Evolutionary conservation across 768 basidiomycete genomes (phyloP), one percentile per base, ranked within the genome.

Genomic region (Sistotremastrum niveocremeum): DNA sequence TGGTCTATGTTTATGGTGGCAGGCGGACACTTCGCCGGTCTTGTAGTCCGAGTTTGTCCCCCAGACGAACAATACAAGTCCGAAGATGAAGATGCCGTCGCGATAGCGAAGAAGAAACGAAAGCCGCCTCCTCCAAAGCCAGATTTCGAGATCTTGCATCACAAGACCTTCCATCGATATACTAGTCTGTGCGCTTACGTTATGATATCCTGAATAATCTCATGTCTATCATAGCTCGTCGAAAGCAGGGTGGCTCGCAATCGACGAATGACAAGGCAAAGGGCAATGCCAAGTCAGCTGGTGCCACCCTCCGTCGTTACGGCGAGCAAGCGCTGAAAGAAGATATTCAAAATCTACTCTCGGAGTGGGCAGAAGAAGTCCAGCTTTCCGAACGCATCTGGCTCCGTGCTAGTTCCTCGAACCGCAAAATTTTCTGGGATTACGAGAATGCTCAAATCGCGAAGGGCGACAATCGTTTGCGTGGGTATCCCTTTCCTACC

Each of bases 161-260:
- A 91, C 57, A 99, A 98, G 64, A 98, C 95, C 2, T 98, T 97
- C 60, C 95, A 98, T 62, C 81, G 95, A 1, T 99, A 99, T 61
- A 99, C 95, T 0, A 98, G 93, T 95, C 52, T 54, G 87, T 72
- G 3, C 38, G 29, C 37, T 9, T 35, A 9, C 39, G 33, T 10
- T 42, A 6, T 38, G 12, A 7, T 34, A 28, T 31, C 51, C 55
- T 44, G 4, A 55, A 44, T n/a, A 39, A 8, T 12, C 33, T 29
- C 30, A 30, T 12, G 7, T 41, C 31, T 44, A 8, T 34, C 28
- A 12, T 48, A 98, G 94, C 95, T 33, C 88, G 95, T 52, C 73
- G 88, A 52, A 98, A 98, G 60, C 95, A 99, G 68, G 95, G 95
- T 62, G 95, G 95, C 0, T 84, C 87, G 2, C 95, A 99, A 64